Evolutionary conservation across 192 early-diverging fungal genomes (phyloP).

Genomic region (Linnemannia elongata): DNA sequence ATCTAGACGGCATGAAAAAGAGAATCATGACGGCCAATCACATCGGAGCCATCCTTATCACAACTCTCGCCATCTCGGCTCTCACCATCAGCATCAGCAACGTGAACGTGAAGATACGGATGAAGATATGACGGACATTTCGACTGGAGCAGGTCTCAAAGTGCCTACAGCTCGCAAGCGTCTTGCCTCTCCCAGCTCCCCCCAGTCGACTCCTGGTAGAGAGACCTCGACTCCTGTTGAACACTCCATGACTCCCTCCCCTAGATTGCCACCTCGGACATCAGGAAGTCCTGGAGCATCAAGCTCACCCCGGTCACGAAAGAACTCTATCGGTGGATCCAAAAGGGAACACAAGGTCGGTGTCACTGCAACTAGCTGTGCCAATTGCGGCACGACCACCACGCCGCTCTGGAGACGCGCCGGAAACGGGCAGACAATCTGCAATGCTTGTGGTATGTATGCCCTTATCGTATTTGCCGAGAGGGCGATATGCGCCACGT

Average conservation of each 20-base stretch:
- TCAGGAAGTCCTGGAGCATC: slow-evolving; percentile 14
- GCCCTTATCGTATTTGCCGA: neutral
- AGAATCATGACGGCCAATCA: neutral
- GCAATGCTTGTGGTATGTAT: slow-evolving; percentile 95
- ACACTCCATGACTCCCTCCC: slow-evolving; percentile 29
- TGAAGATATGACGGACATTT: slow-evolving; percentile 30
- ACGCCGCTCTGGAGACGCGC: slow-evolving; percentile 95
- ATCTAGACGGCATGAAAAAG: neutral
- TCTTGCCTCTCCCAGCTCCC: slow-evolving; percentile 25
- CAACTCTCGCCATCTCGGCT: slow-evolving; percentile 7
- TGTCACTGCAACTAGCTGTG: slow-evolving; percentile 75
- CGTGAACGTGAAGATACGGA: slow-evolving; percentile 14
- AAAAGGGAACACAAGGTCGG: slow-evolving; percentile 55
- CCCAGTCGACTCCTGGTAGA: neutral
- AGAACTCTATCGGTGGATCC: slow-evolving; percentile 30
- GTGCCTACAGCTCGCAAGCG: slow-evolving; percentile 23
- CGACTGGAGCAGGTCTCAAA: slow-evolving; percentile 2
- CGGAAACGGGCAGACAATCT: slow-evolving; percentile 89
- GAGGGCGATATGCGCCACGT: neutral
- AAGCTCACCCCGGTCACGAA: slow-evolving; percentile 27
- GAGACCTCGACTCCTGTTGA: neutral
- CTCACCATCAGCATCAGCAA: slow-evolving; percentile 6
- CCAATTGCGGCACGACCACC: slow-evolving; percentile 90
- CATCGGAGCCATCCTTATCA: slow-evolving; percentile 6
- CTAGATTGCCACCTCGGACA: slow-evolving; percentile 16